Conservation (phyloP, 164 flowering plant species). For the Malania oleifera region DNA sequence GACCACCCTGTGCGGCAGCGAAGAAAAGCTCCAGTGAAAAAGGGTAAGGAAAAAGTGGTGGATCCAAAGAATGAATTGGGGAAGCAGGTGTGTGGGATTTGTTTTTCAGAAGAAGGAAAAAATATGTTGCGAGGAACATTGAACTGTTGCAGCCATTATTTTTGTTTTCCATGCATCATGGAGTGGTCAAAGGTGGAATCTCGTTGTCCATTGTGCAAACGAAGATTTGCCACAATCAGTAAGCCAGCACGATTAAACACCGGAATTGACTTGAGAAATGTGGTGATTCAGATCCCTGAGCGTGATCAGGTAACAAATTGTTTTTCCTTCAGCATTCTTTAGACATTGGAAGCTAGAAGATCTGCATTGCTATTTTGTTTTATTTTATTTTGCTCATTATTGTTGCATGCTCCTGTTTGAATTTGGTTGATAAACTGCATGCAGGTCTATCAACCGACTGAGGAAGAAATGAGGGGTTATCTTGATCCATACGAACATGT, state of each 20-base stretch:
- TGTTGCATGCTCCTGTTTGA: not conserved
- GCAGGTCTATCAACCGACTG: conserved; percentile 94
- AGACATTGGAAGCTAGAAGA: too few species aligned
- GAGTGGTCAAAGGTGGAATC: conserved; percentile 99
- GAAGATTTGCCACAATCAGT: conserved; percentile 68
- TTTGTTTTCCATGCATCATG: conserved; percentile 88
- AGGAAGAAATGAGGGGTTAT: conserved; percentile 85
- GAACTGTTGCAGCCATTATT: conserved; percentile 80
- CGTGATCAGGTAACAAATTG: conserved; percentile 76
- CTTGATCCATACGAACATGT: conserved; percentile 89
- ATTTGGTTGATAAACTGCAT: conserved; percentile 7
- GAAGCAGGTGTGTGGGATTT: conserved; percentile 91
- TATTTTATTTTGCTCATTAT: not conserved
- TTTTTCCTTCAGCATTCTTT: not conserved
- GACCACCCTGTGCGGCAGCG: conserved; percentile 20
- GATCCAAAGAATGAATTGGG: conserved; percentile 37
- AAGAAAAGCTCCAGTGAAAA: conserved; percentile 30
- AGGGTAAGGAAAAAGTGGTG: conserved; percentile 73
- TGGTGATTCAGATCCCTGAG: conserved; percentile 62
- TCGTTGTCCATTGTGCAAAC: conserved; percentile 96
- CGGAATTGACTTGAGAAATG: conserved; percentile 55
- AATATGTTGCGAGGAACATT: conserved; percentile 68
- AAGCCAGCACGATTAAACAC: conserved; percentile 49
- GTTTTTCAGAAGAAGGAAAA: conserved; percentile 85
- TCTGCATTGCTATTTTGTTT: conserved; percentile 1